Conservation (phyloP, 1,139 yeast genomes). For the Scheffersomyces insectosa region DNA sequence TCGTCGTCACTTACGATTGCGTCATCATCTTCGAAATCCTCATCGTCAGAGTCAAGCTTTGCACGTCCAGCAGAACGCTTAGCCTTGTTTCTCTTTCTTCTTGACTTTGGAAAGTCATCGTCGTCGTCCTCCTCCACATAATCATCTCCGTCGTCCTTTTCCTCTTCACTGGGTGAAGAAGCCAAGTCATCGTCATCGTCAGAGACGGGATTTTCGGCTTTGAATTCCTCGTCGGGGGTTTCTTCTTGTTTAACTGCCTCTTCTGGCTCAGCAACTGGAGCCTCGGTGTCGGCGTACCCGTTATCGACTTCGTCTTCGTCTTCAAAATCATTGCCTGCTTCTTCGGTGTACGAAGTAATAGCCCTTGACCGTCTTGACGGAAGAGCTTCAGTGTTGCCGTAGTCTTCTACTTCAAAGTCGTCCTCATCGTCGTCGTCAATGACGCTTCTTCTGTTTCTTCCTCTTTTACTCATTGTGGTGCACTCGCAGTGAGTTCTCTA, state of each 20-base stretch:
- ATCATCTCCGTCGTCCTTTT: conserved; percentile 22
- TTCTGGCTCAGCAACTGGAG: conserved; percentile 6
- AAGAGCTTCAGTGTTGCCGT: conserved; percentile 15
- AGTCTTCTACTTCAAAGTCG: conserved; percentile 13
- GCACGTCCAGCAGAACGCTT: not conserved
- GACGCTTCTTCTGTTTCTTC: conserved; percentile 16
- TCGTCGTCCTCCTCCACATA: conserved; percentile 16
- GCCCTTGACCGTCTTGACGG: not conserved
- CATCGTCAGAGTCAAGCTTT: conserved; percentile 11
- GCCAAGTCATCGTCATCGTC: conserved; percentile 12
- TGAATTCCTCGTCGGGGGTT: not conserved
- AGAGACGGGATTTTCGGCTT: conserved; percentile 18
- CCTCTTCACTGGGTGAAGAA: conserved; percentile 8
- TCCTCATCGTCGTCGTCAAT: conserved; percentile 21
- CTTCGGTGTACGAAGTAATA: conserved; percentile 11
- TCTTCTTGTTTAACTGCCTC: conserved; percentile 5
- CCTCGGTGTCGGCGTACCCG: conserved; percentile 6
- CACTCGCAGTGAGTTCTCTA: too few relatives aligned
- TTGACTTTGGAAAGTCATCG: conserved; percentile 7
- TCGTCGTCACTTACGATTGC: conserved; percentile 21
- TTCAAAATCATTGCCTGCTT: conserved; percentile 16
- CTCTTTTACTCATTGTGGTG: not conserved
- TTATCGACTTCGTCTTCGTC: conserved; percentile 16
- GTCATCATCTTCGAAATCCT: conserved; percentile 16
- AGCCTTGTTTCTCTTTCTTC: conserved; percentile 3